Evolutionary conservation across 2,329 filamentous ascomycete genomes (phyloP), one percentile per base, ranked within the genome.

Genomic region (Neonectria ditissima): DNA sequence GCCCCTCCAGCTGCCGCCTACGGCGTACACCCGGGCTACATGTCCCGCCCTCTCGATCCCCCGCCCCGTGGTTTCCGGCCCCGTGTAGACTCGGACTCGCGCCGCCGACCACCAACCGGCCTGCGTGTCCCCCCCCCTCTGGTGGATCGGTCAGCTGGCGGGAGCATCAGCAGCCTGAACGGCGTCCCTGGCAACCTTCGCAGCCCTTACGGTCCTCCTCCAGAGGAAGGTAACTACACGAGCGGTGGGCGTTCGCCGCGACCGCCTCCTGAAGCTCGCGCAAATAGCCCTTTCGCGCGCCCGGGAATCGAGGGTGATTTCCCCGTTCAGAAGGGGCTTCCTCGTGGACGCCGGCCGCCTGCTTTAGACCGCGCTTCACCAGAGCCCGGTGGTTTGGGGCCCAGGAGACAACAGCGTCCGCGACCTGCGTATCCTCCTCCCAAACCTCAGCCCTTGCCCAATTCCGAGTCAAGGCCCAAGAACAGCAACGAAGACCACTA

Each of bases 261-360:
- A 18, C 55, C 57, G 3, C 55, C 65, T 7, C 70, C 66, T 1
- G 69, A 73, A 8, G 67, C 65, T 16, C 67, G 67, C 2, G 60
- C 66, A 39, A 57, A 43, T 7, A 79, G 77, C 32, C 75, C 77
- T 0, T 74, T 76, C 26, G 64, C 66, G 1, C 70, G 68, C 10
- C 66, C 64, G 4, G 70, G 72, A 0, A 74, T 77, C 43, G 76
- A 76, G 47, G 78, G 77, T 1, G 72, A 76, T 9, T 80, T 79
- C 20, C 77, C 78, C 2, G 51, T 75, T 5, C 73, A 70, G 30
- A 79, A 76, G 9, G 77, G 77, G 1, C 70, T 80, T 13, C 79
- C 78, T 1, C 72, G 79, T 26, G 78, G 78, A 2, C 76, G 78
- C n/a, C 71, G 65, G 20, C 72, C 71, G 1, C 64, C 64, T 6